Base-by-base conservation (phyloP, 2,329 filamentous ascomycete species). In the Fusarium dimerum region DNA sequence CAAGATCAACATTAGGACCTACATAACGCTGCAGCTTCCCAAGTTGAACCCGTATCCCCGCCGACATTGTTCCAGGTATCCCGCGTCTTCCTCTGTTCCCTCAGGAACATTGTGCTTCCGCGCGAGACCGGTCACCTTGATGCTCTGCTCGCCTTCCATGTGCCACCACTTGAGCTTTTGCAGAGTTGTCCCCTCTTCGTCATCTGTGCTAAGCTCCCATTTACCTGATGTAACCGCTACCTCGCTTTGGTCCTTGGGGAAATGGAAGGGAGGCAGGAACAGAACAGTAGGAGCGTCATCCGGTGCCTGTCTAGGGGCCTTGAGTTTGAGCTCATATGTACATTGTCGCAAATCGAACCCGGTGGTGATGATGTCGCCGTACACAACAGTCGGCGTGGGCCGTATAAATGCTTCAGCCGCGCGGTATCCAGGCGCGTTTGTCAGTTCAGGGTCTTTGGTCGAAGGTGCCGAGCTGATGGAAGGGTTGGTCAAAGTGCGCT, bases 111-210 rank as follows among this genome's bases (percentile, higher is more conserved):
- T 86, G 60, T 83, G 79, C 60, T 78, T 86, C 63, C 87, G 82
- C 63, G 88, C 84, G 17, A 90, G 74, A 0, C 94, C 94, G 17
- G 82, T 86, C 9, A 97, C 80, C 56, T 82, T 88, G 49, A 99
- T 78, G 44, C 76, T 85, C 73, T 97, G 93, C 61, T 92, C 85
- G 2, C 93, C 94, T 50, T 88, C 87, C 1, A 84, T 84, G 73
- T 99, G 92, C 92, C 93, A 97, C 94, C 94, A 99, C 62, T 84
- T 84, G 57, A 99, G 74, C 58, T 82, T 82, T 74, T 97, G 93
- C 54, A 91, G 77, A 61, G 84, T 76, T 6, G 84, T 84, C 0
- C 83, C 84, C 56, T 89, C 83, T 9, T 84, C 81, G 50, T 92
- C 88, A 54, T 92, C 86, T 6, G 78, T 81, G 60, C 84, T 85